phyloP scores from a whole-genome alignment of 345 rosid species.

The Camelina hispida region DNA sequence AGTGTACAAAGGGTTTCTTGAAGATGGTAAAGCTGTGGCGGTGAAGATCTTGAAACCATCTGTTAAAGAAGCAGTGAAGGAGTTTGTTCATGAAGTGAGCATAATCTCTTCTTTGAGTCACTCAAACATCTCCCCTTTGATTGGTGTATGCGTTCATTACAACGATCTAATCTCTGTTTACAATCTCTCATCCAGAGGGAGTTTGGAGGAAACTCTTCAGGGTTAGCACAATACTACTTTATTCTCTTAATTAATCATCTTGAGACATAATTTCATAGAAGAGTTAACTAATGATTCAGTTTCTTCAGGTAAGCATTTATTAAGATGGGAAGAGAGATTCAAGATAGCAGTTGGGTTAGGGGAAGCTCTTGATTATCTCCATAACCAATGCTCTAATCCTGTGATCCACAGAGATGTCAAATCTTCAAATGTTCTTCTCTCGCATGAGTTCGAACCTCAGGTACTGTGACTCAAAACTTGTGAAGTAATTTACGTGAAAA shows the following conservation, averaged over 20 bases:
- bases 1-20: constrained; percentile 77
- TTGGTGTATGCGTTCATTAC: constrained; percentile 67
- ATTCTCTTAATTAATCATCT: background rate
- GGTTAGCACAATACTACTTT: constrained; percentile 47
- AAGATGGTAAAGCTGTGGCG: constrained; percentile 72
- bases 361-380: constrained; percentile 77
- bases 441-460: constrained; percentile 75
- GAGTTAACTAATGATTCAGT: constrained; percentile 9
- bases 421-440: constrained; percentile 88
- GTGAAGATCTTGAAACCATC: constrained; percentile 76
- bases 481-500: background rate
- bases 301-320: constrained; percentile 42
- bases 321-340: constrained; percentile 73
- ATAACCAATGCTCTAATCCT: constrained; percentile 65
- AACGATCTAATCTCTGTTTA: constrained; percentile 70
- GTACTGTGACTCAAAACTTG: constrained; percentile 41
- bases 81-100: constrained; percentile 73
- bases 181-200: constrained; percentile 69
- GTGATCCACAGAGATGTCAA: constrained; percentile 95
- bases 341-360: constrained; percentile 68
- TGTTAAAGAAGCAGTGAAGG: constrained; percentile 61
- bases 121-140: constrained; percentile 61
- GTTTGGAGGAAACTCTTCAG: constrained; percentile 78
- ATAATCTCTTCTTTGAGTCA: constrained; percentile 76
- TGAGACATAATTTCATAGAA: background rate